Base-by-base conservation (phyloP, 139 green algal genomes). In the Chlorella vulgaris region DNA sequence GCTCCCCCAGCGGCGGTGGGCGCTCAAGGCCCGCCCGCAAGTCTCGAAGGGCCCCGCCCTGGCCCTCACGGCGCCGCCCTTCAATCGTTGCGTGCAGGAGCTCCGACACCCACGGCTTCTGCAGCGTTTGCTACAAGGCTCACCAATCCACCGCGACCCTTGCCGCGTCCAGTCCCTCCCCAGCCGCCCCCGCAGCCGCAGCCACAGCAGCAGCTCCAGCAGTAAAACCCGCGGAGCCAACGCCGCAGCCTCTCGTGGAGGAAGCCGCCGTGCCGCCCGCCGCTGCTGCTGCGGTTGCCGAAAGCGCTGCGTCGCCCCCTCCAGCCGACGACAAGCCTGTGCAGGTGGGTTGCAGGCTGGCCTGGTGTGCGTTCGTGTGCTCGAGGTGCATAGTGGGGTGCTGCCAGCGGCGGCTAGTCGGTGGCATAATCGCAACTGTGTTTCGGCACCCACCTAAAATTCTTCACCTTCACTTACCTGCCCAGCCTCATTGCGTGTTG, bases 81-180 rank as follows among this genome's bases (percentile, higher is more conserved):
- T 42, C 47, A 5, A 10, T 26, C 36, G 3, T 7, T 19, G 3
- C 10, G 15, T 26, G 33, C 75, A 86, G 82, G 67, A 78, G 75
- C 15, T 22, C 69, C 1, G 83, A 53, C 29, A 87, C 83, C 2
- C 21, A 74, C 35, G 69, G 78, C 39, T 67, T 84, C 47, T 87
- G 83, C 77, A 81, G 68, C 69, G 78, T 84, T 69, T 87, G 83
- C 76, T 82, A 33, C 36, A 69, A 80, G 74, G 74, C 74, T 8
- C 55, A 80, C 31, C 51, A 50, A 5, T 43, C 71, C 4, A 5
- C 63, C 18, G 63, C 63, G 13, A 31, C 7, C 4, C 2, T 22
- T 19, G 36, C 66, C 10, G 22, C 38, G n/a, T 38, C 62, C 42
- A 84, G 38, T 22, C 43, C 67, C 18, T 4, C 65, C 10, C 26